Conservation (phyloP, 495 filamentous ascomycete genomes). For the Penicillium bialowiezense region DNA sequence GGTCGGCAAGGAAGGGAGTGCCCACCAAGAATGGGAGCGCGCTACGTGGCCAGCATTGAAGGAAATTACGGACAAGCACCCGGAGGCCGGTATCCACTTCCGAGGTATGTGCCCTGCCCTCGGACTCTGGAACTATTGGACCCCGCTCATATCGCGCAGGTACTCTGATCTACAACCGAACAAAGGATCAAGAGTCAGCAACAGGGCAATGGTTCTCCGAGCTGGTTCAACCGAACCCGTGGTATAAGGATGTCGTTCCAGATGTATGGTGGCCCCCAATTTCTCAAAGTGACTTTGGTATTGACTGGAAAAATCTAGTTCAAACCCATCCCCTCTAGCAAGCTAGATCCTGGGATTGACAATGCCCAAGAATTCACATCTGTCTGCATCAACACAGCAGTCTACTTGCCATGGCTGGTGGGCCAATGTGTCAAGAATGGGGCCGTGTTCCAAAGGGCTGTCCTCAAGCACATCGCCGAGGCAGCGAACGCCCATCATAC, state of each 20-base stretch:
- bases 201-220: conserved; percentile 57
- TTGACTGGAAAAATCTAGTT: conserved; percentile 37
- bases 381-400: conserved; percentile 85
- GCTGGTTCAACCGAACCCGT: conserved; percentile 67
- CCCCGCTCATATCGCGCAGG: conserved; percentile 28
- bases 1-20: conserved; percentile 50
- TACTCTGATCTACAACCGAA: conserved; percentile 59
- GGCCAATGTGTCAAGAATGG: conserved; percentile 71
- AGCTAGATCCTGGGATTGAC: conserved; percentile 59
- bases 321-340: conserved; percentile 49
- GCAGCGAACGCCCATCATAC: conserved; percentile 63
- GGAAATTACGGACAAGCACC: conserved; percentile 63
- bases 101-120: conserved; percentile 52
- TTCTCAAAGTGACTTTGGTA: not conserved
- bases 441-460: conserved; percentile 57
- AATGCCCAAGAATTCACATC: conserved; percentile 75
- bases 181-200: conserved; percentile 53
- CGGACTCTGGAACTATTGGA: too few relatives aligned
- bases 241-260: conserved; percentile 77
- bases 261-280: conserved; percentile 48
- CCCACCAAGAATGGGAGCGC: conserved; percentile 59
- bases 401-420: conserved; percentile 82
- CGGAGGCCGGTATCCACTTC: conserved; percentile 88
- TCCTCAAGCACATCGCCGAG: conserved; percentile 70
- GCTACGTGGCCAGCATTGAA: conserved; percentile 66